Evolutionary conservation across 2,329 filamentous ascomycete species (phyloP).

Genomic region (Colletotrichum salicis): DNA sequence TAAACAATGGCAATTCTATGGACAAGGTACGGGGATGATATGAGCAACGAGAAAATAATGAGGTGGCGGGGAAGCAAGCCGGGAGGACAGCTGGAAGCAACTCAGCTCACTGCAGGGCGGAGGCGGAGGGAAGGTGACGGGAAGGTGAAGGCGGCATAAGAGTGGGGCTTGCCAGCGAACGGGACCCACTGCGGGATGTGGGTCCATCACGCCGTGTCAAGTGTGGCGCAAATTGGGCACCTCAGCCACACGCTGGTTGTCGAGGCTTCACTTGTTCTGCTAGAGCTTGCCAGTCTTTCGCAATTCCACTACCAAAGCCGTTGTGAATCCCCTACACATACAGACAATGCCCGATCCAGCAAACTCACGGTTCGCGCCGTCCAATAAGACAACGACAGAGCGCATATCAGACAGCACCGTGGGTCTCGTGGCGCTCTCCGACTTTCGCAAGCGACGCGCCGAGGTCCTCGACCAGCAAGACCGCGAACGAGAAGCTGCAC

Average conservation of each 20-base stretch:
- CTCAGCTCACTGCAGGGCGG: slow-evolving; percentile 10
- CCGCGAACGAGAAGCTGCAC: slow-evolving; percentile 75
- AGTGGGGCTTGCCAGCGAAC: slow-evolving; percentile 28
- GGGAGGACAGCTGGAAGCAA: slow-evolving; percentile 12
- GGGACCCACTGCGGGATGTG: slow-evolving; percentile 27
- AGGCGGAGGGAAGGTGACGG: slow-evolving; percentile 9
- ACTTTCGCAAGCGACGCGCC: slow-evolving; percentile 95
- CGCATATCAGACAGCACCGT: slow-evolving; percentile 87
- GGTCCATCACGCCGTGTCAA: slow-evolving; percentile 2
- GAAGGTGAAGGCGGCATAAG: slow-evolving; percentile 17
- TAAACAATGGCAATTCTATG: background rate
- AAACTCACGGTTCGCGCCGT: slow-evolving; percentile 75
- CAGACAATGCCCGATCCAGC: slow-evolving; percentile 54
- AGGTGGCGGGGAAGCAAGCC: slow-evolving; percentile 27
- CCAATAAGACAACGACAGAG: slow-evolving; percentile 81
- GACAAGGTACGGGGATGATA: background rate
- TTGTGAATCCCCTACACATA: background rate
- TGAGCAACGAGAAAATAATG: background rate
- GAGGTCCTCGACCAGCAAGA: slow-evolving; percentile 94
- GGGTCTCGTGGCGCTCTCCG: slow-evolving; percentile 88
- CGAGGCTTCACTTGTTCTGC: background rate
- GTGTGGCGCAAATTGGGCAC: background rate
- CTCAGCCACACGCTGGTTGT: slow-evolving; percentile 12
- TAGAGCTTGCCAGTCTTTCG: background rate
- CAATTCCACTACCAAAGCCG: background rate